These are phyloP conservation scores for Alnus rubra DNA, from an alignment of 306 rosid genomes.

Conservation along the genomic window DNA sequence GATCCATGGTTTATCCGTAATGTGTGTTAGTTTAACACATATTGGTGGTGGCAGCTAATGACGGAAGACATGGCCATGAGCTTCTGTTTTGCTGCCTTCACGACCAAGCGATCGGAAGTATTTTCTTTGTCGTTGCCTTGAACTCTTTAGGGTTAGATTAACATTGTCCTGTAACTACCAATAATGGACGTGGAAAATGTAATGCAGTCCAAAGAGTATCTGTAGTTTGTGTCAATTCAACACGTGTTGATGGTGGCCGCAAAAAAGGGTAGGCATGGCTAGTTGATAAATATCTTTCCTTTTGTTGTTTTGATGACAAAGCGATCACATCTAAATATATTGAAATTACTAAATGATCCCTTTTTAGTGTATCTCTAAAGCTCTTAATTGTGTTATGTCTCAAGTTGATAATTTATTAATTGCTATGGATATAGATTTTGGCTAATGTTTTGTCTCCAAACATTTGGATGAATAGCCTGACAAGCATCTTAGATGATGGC, in stretches of 20 bases:
- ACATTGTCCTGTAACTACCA: not conserved
- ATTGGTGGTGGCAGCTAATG: not conserved
- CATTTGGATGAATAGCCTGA: not conserved
- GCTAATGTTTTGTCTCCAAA: not conserved
- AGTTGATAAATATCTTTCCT: not conserved
- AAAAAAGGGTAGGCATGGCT: not conserved
- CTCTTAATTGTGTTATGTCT: not conserved
- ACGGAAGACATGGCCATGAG: not conserved
- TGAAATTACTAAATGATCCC: not conserved
- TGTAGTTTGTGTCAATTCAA: not conserved
- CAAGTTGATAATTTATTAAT: not conserved
- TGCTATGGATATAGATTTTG: not conserved
- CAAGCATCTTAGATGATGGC: not conserved
- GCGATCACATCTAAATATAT: not conserved
- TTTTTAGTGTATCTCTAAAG: slow-evolving; percentile 1
- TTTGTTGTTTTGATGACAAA: not conserved
- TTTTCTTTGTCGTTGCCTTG: not conserved
- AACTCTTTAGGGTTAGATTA: not conserved
- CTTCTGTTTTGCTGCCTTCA: not conserved
- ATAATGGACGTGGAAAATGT: not conserved
- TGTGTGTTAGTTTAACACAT: not conserved
- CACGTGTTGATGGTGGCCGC: not conserved
- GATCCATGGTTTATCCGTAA: not conserved
- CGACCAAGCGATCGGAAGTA: not conserved
- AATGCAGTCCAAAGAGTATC: not conserved